A percentile compares a stretch with the other conserved stretches of the same genome.
These are phyloP conservation scores for Lathyrus aphaca DNA, from an alignment of 306 rosid genomes.

Conservation along the genomic window DNA sequence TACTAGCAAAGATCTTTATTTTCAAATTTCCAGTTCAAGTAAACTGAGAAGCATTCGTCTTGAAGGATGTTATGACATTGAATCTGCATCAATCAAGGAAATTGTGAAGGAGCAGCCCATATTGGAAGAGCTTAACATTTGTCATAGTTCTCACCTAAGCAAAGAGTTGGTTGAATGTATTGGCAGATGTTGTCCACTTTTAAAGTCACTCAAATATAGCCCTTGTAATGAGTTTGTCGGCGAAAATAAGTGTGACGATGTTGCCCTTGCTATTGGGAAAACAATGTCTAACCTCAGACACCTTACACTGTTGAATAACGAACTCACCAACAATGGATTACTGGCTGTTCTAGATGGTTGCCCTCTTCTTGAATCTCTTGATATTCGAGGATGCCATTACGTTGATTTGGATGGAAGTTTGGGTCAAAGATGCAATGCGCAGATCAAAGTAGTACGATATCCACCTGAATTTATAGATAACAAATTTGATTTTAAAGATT, in stretches of 20 bases:
- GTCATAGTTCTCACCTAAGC: not conserved
- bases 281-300: not conserved
- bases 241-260: not conserved
- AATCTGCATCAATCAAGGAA: too few relatives aligned
- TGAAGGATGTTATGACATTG: too few relatives aligned
- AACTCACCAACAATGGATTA: not conserved
- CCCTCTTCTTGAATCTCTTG: not conserved
- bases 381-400: not conserved
- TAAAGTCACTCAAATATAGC: not conserved
- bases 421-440: not conserved
- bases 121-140: not conserved
- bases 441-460: not conserved
- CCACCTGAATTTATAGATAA: not conserved
- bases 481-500: too few relatives aligned
- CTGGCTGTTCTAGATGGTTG: not conserved
- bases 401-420: not conserved
- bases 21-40: too few relatives aligned
- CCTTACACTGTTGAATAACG: not conserved
- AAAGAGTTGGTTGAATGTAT: not conserved
- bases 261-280: not conserved
- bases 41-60: too few relatives aligned
- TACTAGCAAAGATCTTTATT: too few relatives aligned
- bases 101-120: not conserved
- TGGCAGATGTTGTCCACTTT: not conserved
- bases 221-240: not conserved